These are phyloP conservation scores for Acacia confusa DNA, from an alignment of 306 rosid species.

Conservation along the genomic window DNA sequence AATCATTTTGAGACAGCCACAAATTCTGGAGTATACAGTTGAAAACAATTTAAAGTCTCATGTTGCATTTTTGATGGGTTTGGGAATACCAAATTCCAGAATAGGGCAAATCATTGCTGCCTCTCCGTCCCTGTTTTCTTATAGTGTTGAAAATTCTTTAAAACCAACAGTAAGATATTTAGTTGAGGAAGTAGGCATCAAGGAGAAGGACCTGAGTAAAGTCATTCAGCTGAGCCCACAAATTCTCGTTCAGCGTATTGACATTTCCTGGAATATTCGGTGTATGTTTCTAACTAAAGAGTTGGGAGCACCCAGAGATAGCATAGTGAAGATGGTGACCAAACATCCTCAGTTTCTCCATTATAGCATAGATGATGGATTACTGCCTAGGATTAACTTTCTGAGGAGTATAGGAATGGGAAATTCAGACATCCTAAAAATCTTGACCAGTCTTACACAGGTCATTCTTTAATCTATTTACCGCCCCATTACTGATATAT, in stretches of 20 bases:
- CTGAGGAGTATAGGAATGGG: slow-evolving; percentile 93
- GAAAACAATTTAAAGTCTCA: slow-evolving; percentile 88
- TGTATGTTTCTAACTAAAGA: slow-evolving; percentile 78
- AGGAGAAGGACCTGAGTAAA: slow-evolving; percentile 86
- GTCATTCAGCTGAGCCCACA: slow-evolving; percentile 97
- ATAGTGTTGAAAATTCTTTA: slow-evolving; percentile 86
- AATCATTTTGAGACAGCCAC: slow-evolving; percentile 94
- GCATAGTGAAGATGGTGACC: slow-evolving; percentile 89
- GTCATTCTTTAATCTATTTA: slow-evolving; percentile 39
- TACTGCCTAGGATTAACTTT: slow-evolving; percentile 91
- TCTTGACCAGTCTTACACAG: slow-evolving; percentile 90
- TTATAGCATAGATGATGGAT: slow-evolving; percentile 90
- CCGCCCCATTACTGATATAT: slow-evolving; percentile 10
- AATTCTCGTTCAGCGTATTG: slow-evolving; percentile 87
- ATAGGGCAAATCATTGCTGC: slow-evolving; percentile 80
- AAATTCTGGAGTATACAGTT: slow-evolving; percentile 74
- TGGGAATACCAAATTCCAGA: slow-evolving; percentile 82
- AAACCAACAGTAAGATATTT: slow-evolving; percentile 88
- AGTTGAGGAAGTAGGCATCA: slow-evolving; percentile 92
- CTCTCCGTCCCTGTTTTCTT: slow-evolving; percentile 84
- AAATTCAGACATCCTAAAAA: slow-evolving; percentile 84
- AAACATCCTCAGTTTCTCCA: slow-evolving; percentile 98
- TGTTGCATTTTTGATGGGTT: slow-evolving; percentile 72
- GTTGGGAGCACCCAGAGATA: slow-evolving; percentile 89
- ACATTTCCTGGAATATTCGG: slow-evolving; percentile 79